Evolutionary conservation across 2,329 filamentous ascomycete genomes (phyloP), one percentile per base, ranked within the genome.

Genomic region (Aspergillus oerlinghausenensis): DNA sequence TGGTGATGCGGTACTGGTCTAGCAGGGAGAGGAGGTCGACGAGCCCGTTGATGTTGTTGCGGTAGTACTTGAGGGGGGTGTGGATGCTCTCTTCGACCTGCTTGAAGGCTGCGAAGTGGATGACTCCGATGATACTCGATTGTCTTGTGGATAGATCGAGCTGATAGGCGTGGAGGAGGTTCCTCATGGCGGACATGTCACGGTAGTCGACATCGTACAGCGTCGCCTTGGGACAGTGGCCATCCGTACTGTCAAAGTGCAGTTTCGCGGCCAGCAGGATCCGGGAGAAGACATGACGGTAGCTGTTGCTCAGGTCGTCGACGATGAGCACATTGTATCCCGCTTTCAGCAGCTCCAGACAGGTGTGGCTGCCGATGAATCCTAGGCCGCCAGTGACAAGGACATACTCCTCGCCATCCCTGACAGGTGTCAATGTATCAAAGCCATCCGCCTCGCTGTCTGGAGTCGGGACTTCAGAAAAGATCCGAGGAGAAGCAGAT

Each of bases 61-160:
- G 78, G 70, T 88, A 88, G 71, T 88, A 88, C 57, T 81, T 80
- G 55, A 88, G 70, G 0, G 85, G 85, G 56, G 78, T 74, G 28
- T 73, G 70, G 58, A 88, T 87, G 47, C 83, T 87, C 63, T 88
- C 85, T 28, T 80, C 80, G 0, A 88, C 84, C 1, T 84, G 84
- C 68, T 88, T 88, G 75, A 83, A 83, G 1, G 86, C 86, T 9
- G 86, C 86, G 62, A 88, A 88, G 65, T 88, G 86, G 56, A 88
- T 87, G n/a, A 88, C 84, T 0, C 84, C 85, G 0, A 75, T 73
- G 59, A 88, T 85, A 26, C 73, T 77, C 2, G 82, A 84, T 52
- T 70, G 69, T 17, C 74, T 67, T 17, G 67, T 60, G 23, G 70
- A 54, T 68, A 54, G 47, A 70, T 67, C 40, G 51, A 60, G 69